A percentile compares a stretch with the other conserved stretches of the same genome.
These are phyloP conservation scores for Drechslera avenae DNA, from an alignment of 2,329 filamentous ascomycete species.

Conservation along the genomic window DNA sequence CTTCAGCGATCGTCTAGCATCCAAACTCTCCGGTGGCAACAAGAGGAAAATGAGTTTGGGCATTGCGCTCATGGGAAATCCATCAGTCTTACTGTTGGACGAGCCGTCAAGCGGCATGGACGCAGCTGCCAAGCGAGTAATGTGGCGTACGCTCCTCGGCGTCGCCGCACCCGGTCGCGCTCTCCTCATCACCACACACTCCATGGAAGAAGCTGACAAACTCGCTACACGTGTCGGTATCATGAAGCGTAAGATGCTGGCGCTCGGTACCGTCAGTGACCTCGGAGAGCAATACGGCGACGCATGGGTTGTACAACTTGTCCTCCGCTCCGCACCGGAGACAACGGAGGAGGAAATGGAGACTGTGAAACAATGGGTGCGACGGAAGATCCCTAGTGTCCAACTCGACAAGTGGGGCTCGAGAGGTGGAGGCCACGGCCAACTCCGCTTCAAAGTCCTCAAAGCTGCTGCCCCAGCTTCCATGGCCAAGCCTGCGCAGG, in stretches of 20 bases:
- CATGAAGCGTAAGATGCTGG: conserved; percentile 83
- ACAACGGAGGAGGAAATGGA: conserved; percentile 72
- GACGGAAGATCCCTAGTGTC: conserved; percentile 64
- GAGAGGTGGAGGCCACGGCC: conserved; percentile 77
- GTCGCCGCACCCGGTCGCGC: conserved; percentile 74
- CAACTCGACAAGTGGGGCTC: conserved; percentile 62
- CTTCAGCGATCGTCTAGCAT: conserved; percentile 76
- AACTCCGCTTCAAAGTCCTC: conserved; percentile 82
- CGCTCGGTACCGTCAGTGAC: conserved; percentile 75
- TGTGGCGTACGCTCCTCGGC: conserved; percentile 84
- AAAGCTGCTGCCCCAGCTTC: conserved; percentile 44
- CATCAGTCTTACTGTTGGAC: conserved; percentile 82
- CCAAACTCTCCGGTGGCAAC: conserved; percentile 84
- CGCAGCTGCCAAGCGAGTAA: conserved; percentile 85
- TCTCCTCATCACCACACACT: conserved; percentile 87
- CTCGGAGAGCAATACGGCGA: conserved; percentile 78
- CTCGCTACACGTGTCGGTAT: conserved; percentile 84
- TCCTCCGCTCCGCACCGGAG: conserved; percentile 74
- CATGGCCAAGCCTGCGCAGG: conserved; percentile 37
- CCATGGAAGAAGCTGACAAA: conserved; percentile 93
- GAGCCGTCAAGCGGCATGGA: conserved; percentile 90
- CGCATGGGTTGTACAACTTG: conserved; percentile 79
- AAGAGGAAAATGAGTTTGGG: conserved; percentile 90
- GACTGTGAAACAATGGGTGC: conserved; percentile 69
- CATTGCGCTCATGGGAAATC: conserved; percentile 92